A percentile compares a stretch with the other conserved stretches of the same genome.
Conservation (phyloP, 1,139 yeast species). For the Kodamaea anthophila region DNA sequence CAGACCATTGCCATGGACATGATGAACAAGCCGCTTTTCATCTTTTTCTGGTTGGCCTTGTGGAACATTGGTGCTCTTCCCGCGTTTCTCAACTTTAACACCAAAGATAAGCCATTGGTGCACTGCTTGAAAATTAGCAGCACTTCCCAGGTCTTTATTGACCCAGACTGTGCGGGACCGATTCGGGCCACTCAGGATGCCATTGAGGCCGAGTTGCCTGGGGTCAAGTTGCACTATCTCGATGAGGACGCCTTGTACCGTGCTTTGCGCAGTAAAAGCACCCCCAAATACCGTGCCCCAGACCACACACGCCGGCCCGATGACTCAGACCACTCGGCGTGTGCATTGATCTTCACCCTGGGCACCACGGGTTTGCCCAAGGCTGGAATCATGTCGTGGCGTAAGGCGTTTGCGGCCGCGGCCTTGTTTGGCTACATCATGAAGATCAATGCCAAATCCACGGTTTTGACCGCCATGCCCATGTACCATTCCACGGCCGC, state of each 20-base stretch:
- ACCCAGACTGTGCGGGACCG: constrained; percentile 57
- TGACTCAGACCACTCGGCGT: constrained; percentile 55
- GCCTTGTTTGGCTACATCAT: constrained; percentile 65
- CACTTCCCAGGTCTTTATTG: constrained; percentile 65
- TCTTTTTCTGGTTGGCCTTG: constrained; percentile 75
- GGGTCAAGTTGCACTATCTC: constrained; percentile 45
- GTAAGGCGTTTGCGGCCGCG: constrained; percentile 70
- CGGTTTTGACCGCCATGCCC: constrained; percentile 90
- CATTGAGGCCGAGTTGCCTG: constrained; percentile 37
- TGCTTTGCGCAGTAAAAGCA: constrained; percentile 38
- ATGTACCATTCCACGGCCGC: constrained; percentile 94
- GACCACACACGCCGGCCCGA: constrained; percentile 51
- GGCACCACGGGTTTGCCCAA: constrained; percentile 97
- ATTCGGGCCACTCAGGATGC: constrained; percentile 49
- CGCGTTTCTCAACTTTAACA: constrained; percentile 79
- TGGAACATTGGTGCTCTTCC: constrained; percentile 94
- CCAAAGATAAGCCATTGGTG: constrained; percentile 64
- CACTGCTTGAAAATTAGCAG: constrained; percentile 74
- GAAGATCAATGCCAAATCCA: constrained; percentile 49
- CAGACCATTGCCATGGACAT: constrained; percentile 75
- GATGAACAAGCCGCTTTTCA: constrained; percentile 77
- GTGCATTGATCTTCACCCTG: constrained; percentile 78
- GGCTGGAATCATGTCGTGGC: constrained; percentile 92
- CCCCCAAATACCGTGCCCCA: constrained; percentile 50
- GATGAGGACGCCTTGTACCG: constrained; percentile 46